phyloP scores from a whole-genome alignment of 2,329 filamentous ascomycete species.

The Pleoardoris graminearum region DNA sequence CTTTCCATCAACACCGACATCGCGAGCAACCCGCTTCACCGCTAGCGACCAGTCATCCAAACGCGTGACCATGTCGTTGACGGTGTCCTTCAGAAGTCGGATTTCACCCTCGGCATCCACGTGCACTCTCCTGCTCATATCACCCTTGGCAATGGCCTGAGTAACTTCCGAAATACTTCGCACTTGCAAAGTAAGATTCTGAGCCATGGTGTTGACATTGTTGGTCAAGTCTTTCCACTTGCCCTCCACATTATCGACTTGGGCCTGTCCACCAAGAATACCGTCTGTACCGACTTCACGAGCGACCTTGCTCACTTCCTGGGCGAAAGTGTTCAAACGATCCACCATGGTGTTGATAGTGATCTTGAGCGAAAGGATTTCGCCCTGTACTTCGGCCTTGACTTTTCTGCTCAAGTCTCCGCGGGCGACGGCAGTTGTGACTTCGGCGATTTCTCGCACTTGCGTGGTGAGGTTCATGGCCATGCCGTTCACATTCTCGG shows the following conservation, averaged over 20 bases:
- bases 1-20: constrained; percentile 96
- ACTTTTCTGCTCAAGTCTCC: constrained; percentile 58
- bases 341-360: constrained; percentile 76
- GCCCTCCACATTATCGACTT: constrained; percentile 67
- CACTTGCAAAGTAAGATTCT: constrained; percentile 69
- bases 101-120: constrained; percentile 96
- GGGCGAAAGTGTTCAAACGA: constrained; percentile 64
- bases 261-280: constrained; percentile 65
- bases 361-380: constrained; percentile 71
- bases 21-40: constrained; percentile 91
- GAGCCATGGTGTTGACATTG: constrained; percentile 70
- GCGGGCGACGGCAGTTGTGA: constrained; percentile 57
- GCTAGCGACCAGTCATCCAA: constrained; percentile 95
- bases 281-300: constrained; percentile 67
- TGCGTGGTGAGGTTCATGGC: constrained; percentile 57
- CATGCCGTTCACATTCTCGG: constrained; percentile 59
- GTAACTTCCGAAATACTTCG: constrained; percentile 92
- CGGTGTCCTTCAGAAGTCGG: constrained; percentile 88
- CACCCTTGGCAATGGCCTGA: constrained; percentile 91
- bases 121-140: constrained; percentile 94
- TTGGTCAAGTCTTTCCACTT: constrained; percentile 70
- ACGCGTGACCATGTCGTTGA: constrained; percentile 98
- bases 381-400: constrained; percentile 56
- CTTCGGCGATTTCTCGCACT: constrained; percentile 58
- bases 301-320: constrained; percentile 68